These are phyloP conservation scores for Phytophthora pinifolia DNA, from an alignment of 352 stramenopile genomes.

Conservation along the genomic window DNA sequence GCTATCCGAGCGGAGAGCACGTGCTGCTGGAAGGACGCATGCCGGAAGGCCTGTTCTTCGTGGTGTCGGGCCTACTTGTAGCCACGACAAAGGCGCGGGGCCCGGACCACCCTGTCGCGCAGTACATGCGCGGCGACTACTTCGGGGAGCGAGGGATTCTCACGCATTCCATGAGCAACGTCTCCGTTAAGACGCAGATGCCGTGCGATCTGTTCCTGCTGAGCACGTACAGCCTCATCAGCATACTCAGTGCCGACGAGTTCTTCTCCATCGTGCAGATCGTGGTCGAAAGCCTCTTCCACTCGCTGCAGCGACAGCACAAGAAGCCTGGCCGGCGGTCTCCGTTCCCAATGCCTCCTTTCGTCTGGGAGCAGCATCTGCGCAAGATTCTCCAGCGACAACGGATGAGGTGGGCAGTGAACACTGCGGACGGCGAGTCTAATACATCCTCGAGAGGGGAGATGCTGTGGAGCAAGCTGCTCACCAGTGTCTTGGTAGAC, in stretches of 20 bases:
- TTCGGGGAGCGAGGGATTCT: constrained; percentile 56
- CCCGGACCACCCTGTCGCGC: constrained; percentile 2
- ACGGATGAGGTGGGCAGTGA: constrained; percentile 12
- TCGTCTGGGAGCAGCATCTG: constrained; percentile 17
- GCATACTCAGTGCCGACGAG: constrained; percentile 17
- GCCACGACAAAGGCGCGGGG: constrained; percentile 18
- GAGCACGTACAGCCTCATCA: constrained; percentile 20
- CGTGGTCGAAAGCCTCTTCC: constrained; percentile 13
- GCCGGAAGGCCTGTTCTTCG: constrained; percentile 53
- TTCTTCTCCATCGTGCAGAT: constrained; percentile 20
- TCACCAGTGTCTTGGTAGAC: constrained; percentile 12
- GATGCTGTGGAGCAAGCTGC: constrained; percentile 13
- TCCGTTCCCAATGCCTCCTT: constrained; percentile 14
- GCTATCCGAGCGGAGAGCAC: constrained; percentile 47
- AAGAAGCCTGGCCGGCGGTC: neutral
- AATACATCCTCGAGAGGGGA: neutral
- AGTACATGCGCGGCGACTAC: constrained; percentile 33
- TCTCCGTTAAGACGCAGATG: constrained; percentile 45
- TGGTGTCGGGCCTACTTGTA: constrained; percentile 46
- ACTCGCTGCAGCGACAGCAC: constrained; percentile 10
- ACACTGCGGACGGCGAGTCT: neutral
- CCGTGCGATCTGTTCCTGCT: constrained; percentile 60
- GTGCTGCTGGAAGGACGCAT: constrained; percentile 52
- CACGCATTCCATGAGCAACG: constrained; percentile 39
- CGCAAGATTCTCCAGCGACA: constrained; percentile 17